These are phyloP conservation scores for Lentinula lateritia DNA, from an alignment of 768 basidiomycete genomes.

Conservation along the genomic window DNA sequence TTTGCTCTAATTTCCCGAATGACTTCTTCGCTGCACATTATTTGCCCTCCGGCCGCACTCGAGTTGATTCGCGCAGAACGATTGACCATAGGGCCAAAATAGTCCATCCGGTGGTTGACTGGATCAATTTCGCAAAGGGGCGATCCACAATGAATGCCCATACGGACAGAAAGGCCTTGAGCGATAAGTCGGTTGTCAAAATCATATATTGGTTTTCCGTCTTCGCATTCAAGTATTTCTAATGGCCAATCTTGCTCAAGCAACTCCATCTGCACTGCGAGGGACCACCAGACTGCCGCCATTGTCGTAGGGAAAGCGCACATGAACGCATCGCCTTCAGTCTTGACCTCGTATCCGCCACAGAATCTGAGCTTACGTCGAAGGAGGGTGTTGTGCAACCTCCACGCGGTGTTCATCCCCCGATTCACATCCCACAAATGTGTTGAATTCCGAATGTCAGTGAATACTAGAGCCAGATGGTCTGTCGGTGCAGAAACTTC, in stretches of 20 bases:
- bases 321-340: slow-evolving; percentile 99
- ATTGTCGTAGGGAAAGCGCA: slow-evolving; percentile 91
- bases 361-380: slow-evolving; percentile 83
- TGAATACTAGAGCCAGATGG: slow-evolving; percentile 90
- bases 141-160: slow-evolving; percentile 93
- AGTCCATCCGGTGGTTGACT: slow-evolving; percentile 94
- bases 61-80: slow-evolving; percentile 82
- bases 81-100: slow-evolving; percentile 95
- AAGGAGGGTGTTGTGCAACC: slow-evolving; percentile 81
- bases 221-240: slow-evolving; percentile 89
- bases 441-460: slow-evolving; percentile 96
- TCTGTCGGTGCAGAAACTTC: slow-evolving; percentile 86
- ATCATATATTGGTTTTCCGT: slow-evolving; percentile 78
- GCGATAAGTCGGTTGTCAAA: slow-evolving; percentile 62
- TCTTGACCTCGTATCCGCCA: slow-evolving; percentile 98
- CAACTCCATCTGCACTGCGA: slow-evolving; percentile 80
- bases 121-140: slow-evolving; percentile 91
- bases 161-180: slow-evolving; percentile 88
- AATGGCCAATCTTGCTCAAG: slow-evolving; percentile 84
- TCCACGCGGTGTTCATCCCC: slow-evolving; percentile 93
- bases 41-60: slow-evolving; percentile 86
- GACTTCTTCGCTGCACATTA: slow-evolving; percentile 86
- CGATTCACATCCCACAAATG: slow-evolving; percentile 94
- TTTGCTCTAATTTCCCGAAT: slow-evolving; percentile 73
- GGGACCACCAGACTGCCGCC: slow-evolving; percentile 84